phyloP scores from a whole-genome alignment of 2,329 filamentous ascomycete genomes.

The Penicillium corylophilum region DNA sequence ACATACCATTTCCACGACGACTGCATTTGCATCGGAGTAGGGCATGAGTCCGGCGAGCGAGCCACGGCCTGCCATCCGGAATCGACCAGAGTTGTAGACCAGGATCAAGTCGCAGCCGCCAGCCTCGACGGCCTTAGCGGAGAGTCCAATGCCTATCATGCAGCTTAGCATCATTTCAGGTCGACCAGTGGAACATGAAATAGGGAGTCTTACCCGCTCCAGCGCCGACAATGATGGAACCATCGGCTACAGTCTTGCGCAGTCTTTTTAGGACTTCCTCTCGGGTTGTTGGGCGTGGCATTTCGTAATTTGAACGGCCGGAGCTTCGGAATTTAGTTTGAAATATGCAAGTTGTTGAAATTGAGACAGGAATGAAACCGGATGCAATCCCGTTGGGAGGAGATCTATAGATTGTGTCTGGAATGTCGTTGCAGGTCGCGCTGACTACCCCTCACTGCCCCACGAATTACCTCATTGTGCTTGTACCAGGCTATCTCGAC shows the following conservation, averaged over 20 bases:
- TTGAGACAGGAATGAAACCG: neutral
- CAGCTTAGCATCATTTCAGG: neutral
- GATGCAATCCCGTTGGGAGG: neutral
- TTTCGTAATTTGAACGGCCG: neutral
- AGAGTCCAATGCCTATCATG: conserved; percentile 62
- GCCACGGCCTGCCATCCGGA: conserved; percentile 70
- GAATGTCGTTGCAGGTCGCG: neutral
- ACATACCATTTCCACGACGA: conserved; percentile 66
- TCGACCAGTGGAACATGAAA: neutral
- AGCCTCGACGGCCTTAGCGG: conserved; percentile 68
- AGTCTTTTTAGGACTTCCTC: conserved; percentile 57
- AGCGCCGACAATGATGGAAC: conserved; percentile 64
- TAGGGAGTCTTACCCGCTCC: conserved; percentile 52
- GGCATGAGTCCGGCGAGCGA: conserved; percentile 70
- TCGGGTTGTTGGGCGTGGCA: conserved; percentile 47
- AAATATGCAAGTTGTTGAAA: neutral
- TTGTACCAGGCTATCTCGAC: neutral
- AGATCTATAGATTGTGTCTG: neutral
- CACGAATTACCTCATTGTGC: conserved; percentile 16
- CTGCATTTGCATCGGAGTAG: conserved; percentile 68
- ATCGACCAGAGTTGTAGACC: conserved; percentile 70
- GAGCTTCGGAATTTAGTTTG: neutral
- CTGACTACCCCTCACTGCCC: conserved; percentile 9
- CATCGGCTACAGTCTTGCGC: conserved; percentile 53
- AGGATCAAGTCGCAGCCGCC: conserved; percentile 69